Percentiles rank a stretch among this genome's conserved stretches.
Evolutionary conservation across 345 rosid genomes (phyloP).

Genomic region (Erucastrum elatum): DNA sequence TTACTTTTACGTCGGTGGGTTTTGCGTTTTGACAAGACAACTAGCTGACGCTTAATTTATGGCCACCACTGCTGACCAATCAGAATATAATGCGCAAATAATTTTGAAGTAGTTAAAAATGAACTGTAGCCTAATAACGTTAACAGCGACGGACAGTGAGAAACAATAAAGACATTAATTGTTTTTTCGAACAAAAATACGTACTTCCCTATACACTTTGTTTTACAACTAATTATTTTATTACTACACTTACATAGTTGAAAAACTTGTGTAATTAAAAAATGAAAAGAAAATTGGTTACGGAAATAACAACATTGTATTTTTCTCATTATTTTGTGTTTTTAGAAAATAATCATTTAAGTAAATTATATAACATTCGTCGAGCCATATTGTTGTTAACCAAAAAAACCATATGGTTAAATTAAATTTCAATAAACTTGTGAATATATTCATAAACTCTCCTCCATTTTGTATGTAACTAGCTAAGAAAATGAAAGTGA

Average conservation of each 20-base stretch:
- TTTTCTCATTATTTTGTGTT: neutral
- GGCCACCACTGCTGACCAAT: conserved; percentile 10
- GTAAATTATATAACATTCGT: too few species aligned
- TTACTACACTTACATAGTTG: neutral
- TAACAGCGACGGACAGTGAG: neutral
- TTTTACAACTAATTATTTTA: neutral
- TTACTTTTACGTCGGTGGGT: conserved; percentile 27
- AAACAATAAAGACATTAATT: neutral
- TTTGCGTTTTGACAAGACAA: conserved; percentile 37
- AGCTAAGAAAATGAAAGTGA: neutral
- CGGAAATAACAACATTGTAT: neutral
- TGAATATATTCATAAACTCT: neutral
- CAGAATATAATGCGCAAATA: conserved; percentile 13
- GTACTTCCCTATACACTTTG: neutral
- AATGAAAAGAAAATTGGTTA: neutral
- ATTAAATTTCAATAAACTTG: neutral
- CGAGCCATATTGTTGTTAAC: neutral
- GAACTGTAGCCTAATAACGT: neutral
- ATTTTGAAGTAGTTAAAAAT: neutral
- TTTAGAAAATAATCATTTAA: neutral
- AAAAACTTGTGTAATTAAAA: neutral
- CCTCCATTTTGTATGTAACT: neutral
- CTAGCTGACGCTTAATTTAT: conserved; percentile 35
- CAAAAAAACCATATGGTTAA: neutral
- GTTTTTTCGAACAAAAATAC: neutral